Base-by-base conservation (phyloP, 2,329 filamentous ascomycete genomes). In the Drechslerella stenobrocha region DNA sequence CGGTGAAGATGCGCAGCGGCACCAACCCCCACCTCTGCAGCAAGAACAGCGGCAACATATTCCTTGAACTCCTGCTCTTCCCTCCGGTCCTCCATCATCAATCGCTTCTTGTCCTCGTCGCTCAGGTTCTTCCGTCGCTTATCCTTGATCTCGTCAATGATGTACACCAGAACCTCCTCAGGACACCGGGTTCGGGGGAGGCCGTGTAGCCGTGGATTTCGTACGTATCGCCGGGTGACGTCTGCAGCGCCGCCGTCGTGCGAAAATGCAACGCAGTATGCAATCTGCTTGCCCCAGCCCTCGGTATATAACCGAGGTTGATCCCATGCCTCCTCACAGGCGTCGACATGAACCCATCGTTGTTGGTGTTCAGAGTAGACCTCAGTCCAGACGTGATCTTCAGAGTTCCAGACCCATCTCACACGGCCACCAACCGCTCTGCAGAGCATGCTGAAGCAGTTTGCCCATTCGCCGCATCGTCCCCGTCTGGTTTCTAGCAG, bases 401-500 rank as follows among this genome's bases (percentile, higher is more conserved):
- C 93, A 26, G 88, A 87, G 73, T 97, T 97, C 93, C 93, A 98
- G 8, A 98, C 88, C 93, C 93, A 98, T 74, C 93, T 85, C 22
- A 96, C 90, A 69, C 92, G 84, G 66, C 88, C 89, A 50, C 92
- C 92, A 11, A 97, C 85, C 2, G 93, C 93, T 66, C 92, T 85
- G 80, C 92, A 97, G 52, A 98, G 82, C 93, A 97, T 97, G 78
- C 87, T 92, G 79, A 98, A 98, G 81, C 91, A 96, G 78, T 96
- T 97, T 71, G 90, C 90, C 90, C 93, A 97, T 79, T 98, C 93
- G 69, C 93, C 93, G 69, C 87, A 87, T 72, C 93, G 86, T 32
- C 93, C 93, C 72, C 88, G 83, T 72, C 89, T 82, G 24, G 90
- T 95, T 76, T 96, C 88, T 42, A 98, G 79, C 67, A 97, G 78